These are phyloP conservation scores for Cryptococcus neoformans DNA, from an alignment of 1,284 basidiomycete species.

Conservation along the genomic window DNA sequence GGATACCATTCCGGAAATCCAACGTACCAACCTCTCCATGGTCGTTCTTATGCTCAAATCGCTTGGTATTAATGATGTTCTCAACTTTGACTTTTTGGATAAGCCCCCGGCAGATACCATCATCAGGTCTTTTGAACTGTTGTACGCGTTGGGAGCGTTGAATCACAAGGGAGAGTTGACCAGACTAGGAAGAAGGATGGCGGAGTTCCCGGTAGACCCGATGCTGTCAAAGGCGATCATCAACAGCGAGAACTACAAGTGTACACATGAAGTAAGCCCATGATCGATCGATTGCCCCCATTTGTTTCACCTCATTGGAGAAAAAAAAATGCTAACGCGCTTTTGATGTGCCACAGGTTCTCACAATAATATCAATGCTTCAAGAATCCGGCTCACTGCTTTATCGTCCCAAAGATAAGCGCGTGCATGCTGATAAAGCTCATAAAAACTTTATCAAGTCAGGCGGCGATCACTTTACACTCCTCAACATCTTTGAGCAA, in stretches of 20 bases:
- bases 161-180: conserved; percentile 97
- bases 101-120: conserved; percentile 82
- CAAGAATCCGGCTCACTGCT: conserved; percentile 93
- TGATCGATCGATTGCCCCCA: background rate
- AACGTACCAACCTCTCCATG: conserved; percentile 49
- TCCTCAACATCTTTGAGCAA: conserved; percentile 97
- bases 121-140: conserved; percentile 85
- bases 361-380: conserved; percentile 97
- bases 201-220: conserved; percentile 98
- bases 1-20: conserved; percentile 61
- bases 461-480: conserved; percentile 97
- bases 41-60: conserved; percentile 62
- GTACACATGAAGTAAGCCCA: conserved; percentile 82
- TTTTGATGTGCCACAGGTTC: conserved; percentile 56
- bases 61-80: conserved; percentile 61
- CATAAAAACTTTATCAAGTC: conserved; percentile 91
- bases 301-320: background rate
- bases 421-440: conserved; percentile 91
- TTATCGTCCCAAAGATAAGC: conserved; percentile 97
- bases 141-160: conserved; percentile 93
- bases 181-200: conserved; percentile 93
- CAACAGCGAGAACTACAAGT: conserved; percentile 88
- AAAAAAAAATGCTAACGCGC: background rate
- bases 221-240: conserved; percentile 97
- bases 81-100: conserved; percentile 63